A percentile compares a stretch with the other conserved stretches of the same genome.
Conservation (phyloP, 2,329 filamentous ascomycete species). For the Sclerotinia spermophila region DNA sequence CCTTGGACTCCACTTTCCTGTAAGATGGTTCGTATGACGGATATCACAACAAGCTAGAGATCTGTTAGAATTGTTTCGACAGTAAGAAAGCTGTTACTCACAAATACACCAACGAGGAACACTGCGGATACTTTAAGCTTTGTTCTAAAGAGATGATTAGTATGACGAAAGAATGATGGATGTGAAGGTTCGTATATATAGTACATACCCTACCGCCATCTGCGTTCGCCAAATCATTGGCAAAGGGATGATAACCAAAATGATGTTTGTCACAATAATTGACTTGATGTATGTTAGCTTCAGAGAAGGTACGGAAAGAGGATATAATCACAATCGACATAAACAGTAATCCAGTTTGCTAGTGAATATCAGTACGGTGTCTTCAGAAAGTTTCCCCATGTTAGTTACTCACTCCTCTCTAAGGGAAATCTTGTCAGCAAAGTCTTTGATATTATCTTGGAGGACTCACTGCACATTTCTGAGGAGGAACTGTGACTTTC, state of each 20-base stretch:
- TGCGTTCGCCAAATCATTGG: slow-evolving; percentile 24
- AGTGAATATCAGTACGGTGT: neutral
- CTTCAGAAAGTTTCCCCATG: accelerated
- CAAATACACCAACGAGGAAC: slow-evolving; percentile 25
- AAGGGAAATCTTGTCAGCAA: neutral
- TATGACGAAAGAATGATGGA: neutral
- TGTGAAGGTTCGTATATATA: too few relatives aligned
- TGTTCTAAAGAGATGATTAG: neutral
- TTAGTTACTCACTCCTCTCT: neutral
- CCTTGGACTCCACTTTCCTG: neutral
- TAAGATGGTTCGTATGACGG: slow-evolving; percentile 5
- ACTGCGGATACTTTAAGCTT: slow-evolving; percentile 22
- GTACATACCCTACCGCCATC: slow-evolving; percentile 18
- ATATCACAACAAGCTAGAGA: slow-evolving; percentile 23
- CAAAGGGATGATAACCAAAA: slow-evolving; percentile 26
- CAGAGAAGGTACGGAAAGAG: neutral
- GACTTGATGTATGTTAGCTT: slow-evolving; percentile 15
- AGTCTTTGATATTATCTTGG: neutral
- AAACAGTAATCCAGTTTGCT: neutral
- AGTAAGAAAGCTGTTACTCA: slow-evolving; percentile 7
- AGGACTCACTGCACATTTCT: slow-evolving; percentile 12
- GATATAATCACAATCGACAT: neutral
- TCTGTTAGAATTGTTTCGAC: neutral
- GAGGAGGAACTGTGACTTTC: neutral
- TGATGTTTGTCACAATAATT: slow-evolving; percentile 24